Evolutionary conservation across 83 land plant species (phyloP), one percentile per base, ranked within the genome.

Genomic region (Thuja plicata): DNA sequence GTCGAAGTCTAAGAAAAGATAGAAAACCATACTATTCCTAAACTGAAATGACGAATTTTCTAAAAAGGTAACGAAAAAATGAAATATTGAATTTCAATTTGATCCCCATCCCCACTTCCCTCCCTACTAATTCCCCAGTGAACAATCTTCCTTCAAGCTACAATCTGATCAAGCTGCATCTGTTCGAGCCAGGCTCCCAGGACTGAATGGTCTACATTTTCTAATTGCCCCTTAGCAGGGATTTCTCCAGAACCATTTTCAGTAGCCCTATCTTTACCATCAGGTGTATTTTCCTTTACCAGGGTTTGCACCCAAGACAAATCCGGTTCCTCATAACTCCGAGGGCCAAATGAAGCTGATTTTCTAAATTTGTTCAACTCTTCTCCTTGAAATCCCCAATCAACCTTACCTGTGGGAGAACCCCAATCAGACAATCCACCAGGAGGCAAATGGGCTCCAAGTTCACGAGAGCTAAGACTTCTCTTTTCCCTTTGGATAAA

Each of bases 271-370:
- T 89, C 92, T 55, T 92, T 93, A 19, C 88, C 43, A 66, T 95
- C 95, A 9, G 93, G 88, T 52, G 95, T 93, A 15, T 91, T 91
- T 84, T 94, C 96, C 90, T 91, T 95, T 24, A 94, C 97, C n/a
- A 95, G 88, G 9, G 95, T 92, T 45, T 94, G 95, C 5, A 95
- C 96, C 96, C 96, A 96, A 15, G 97, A 94, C 13, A 96, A 32
- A 62, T 96, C 96, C 0, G 95, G 97, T 89, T 95, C 96, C 79
- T 90, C 96, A 81, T 88, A 88, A 71, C 88, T 88, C 4, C 88
- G 88, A n/a, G 90, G 81, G 62, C 91, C 93, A 77, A 91, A 95
- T 70, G 95, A 94, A 21, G 94, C 89, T 34, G 96, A 92, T 57
- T 92, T 92, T 45, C 88, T 85, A 55, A 94, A 79, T 48, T 85